A percentile compares a stretch with the other conserved stretches of the same genome.
These are phyloP conservation scores for Hortiboletus rubellus DNA, from an alignment of 1,284 basidiomycete genomes.

Conservation along the genomic window DNA sequence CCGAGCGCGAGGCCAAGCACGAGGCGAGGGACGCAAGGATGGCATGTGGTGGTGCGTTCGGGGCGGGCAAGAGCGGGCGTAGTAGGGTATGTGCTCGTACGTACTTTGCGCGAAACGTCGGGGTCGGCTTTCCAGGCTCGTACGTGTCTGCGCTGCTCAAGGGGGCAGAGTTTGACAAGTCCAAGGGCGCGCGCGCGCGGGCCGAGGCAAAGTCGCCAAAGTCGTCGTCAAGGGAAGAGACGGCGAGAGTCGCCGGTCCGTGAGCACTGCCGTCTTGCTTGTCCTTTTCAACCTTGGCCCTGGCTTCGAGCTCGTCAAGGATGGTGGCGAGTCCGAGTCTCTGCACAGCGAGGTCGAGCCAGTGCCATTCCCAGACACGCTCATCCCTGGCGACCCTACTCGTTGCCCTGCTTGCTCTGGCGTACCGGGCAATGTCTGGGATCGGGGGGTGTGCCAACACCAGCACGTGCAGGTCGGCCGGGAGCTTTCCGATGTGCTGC, in stretches of 20 bases:
- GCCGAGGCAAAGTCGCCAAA: constrained; percentile 85
- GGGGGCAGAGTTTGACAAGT: constrained; percentile 19
- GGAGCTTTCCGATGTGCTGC: constrained; percentile 66
- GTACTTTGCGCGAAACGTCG: constrained; percentile 51
- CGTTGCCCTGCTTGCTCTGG: constrained; percentile 64
- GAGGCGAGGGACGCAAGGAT: constrained; percentile 55
- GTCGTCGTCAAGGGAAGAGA: constrained; percentile 72
- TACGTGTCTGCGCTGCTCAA: constrained; percentile 13
- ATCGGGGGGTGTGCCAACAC: constrained; percentile 74
- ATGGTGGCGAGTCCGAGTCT: constrained; percentile 43
- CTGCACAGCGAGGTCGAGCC: constrained; percentile 57
- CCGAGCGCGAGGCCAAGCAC: constrained; percentile 14
- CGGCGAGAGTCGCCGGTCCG: constrained; percentile 55
- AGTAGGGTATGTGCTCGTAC: constrained; percentile 67
- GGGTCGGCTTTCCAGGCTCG: constrained; percentile 29
- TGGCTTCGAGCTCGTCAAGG: constrained; percentile 62
- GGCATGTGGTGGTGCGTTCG: constrained; percentile 57
- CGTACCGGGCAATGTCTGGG: constrained; percentile 76
- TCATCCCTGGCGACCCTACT: constrained; percentile 69
- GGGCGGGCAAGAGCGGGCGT: constrained; percentile 54
- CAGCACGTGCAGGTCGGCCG: constrained; percentile 72
- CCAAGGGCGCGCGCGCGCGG: constrained; percentile 23
- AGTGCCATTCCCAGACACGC: constrained; percentile 71
- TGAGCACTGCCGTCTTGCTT: constrained; percentile 1
- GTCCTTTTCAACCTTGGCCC: constrained; percentile 16